Conservation (phyloP, 176 grass and related monocot genomes). For the Cenchrus purpureus region DNA sequence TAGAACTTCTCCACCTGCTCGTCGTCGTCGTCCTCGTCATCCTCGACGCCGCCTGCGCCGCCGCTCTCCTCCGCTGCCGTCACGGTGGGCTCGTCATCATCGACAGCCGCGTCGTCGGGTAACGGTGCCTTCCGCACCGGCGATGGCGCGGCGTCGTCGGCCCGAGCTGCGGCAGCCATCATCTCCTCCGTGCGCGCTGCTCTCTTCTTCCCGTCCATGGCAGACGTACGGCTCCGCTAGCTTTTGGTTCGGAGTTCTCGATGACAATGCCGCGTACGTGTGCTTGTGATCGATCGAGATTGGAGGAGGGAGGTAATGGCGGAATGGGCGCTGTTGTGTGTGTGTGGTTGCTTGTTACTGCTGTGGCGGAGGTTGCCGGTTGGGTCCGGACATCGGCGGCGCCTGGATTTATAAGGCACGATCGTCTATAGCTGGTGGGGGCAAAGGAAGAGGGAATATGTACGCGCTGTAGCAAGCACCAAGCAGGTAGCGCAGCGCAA, state of each 20-base stretch:
- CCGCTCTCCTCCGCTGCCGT: not conserved
- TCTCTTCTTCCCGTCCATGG: not conserved
- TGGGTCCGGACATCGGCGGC: too few relatives aligned
- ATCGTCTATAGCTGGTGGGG: too few relatives aligned
- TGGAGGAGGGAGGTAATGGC: not conserved
- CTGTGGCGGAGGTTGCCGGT: not conserved
- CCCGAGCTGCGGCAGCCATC: not conserved
- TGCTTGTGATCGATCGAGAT: not conserved
- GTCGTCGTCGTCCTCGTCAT: not conserved
- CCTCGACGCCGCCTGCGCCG: not conserved
- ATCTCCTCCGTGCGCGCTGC: too few relatives aligned
- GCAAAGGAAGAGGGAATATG: too few relatives aligned
- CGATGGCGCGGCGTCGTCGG: not conserved
- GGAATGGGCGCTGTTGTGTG: too few relatives aligned
- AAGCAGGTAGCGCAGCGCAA: too few relatives aligned
- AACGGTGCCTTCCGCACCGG: not conserved
- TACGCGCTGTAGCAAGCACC: too few relatives aligned
- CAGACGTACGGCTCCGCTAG: not conserved
- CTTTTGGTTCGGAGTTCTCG: too few relatives aligned
- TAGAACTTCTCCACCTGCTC: slow-evolving; percentile 50
- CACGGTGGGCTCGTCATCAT: not conserved
- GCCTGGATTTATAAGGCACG: not conserved
- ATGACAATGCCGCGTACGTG: not conserved
- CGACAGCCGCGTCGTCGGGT: not conserved
- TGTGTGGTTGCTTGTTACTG: not conserved